Evolutionary conservation across 768 basidiomycete genomes (phyloP), one percentile per base, ranked within the genome.

Genomic region (Leccinum barrowsii): DNA sequence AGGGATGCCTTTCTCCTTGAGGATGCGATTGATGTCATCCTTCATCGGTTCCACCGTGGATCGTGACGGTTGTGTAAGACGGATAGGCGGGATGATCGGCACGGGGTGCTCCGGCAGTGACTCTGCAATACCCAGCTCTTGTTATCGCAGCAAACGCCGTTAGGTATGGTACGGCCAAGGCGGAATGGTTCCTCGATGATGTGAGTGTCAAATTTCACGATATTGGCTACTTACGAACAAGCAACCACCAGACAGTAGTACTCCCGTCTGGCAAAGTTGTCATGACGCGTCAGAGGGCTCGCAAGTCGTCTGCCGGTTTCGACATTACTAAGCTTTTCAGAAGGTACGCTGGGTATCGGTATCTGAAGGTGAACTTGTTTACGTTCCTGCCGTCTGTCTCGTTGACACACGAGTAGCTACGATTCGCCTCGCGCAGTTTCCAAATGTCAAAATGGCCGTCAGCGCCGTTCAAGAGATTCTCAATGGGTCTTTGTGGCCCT

Each of bases 291-390:
- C 78, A 81, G 56, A 76, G 89, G 48, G 85, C 89, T 19, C 78
- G 91, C 50, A 95, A 97, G 69, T 93, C 90, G 4, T 82, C 92
- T 1, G 90, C 91, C 1, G 94, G 94, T 0, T 94, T 89, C 66
- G 94, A 95, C 66, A 80, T 82, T 1, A 94, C 90, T 0, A 94
- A 94, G 69, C 72, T 94, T 2, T 93, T 94, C 74, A 89, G 93
- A 94, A 72, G 93, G 93, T 6, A 95, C 92, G 0, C 71, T 94
- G 49, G 93, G 93, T 4, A 89, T 94, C 62, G 84, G 24, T 95
- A 17, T 92, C 90, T 0, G 92, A 95, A 76, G 87, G 89, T 82
- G 54, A 50, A 64, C 15, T 26, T 4, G 26, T 54, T 5, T 17
- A 34, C 5, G 3, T 22, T 17, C 4, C 15, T 50, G n/a, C 2